Evolutionary conservation across 2,329 filamentous ascomycete genomes (phyloP).

Genomic region (Pseudohalonectria lignicola): DNA sequence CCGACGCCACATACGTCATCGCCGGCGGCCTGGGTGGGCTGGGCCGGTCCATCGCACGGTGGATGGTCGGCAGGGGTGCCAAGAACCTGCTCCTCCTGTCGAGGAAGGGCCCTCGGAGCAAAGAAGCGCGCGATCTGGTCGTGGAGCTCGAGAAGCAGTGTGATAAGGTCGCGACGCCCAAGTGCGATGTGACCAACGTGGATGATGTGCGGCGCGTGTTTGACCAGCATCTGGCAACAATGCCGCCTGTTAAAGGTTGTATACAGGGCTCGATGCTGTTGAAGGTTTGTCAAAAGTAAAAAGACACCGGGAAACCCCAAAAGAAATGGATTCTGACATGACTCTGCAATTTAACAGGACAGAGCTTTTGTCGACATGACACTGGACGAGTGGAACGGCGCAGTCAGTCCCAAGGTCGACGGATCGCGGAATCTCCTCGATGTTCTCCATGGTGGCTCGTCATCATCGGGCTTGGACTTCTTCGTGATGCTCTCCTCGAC

Average conservation of each 20-base stretch:
- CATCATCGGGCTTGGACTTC: conserved; percentile 22
- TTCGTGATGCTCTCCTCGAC: conserved; percentile 28
- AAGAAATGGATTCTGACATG: conserved; percentile 1
- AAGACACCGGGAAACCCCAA: neutral
- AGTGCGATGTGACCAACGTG: conserved; percentile 1
- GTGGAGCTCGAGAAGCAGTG: conserved; percentile 3
- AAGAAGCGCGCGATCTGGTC: conserved; percentile 4
- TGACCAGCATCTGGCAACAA: neutral
- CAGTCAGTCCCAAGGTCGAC: conserved; percentile 5
- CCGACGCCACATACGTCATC: conserved; percentile 13
- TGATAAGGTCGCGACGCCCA: neutral
- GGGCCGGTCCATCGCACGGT: conserved; percentile 11
- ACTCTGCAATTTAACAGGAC: neutral
- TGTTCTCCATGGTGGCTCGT: conserved; percentile 1
- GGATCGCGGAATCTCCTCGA: conserved; percentile 12
- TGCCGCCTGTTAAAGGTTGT: conserved; percentile 19
- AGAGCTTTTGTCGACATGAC: conserved; percentile 2
- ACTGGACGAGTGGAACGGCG: conserved; percentile 1
- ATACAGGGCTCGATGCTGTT: conserved; percentile 21
- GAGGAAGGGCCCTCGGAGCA: conserved; percentile 6
- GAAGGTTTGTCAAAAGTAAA: neutral
- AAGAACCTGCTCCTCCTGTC: conserved; percentile 9
- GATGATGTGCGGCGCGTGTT: neutral
- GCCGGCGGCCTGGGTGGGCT: conserved; percentile 16
- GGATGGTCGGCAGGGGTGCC: conserved; percentile 12